Base-by-base conservation (phyloP, 495 filamentous ascomycete species). In the Parathielavia appendiculata region DNA sequence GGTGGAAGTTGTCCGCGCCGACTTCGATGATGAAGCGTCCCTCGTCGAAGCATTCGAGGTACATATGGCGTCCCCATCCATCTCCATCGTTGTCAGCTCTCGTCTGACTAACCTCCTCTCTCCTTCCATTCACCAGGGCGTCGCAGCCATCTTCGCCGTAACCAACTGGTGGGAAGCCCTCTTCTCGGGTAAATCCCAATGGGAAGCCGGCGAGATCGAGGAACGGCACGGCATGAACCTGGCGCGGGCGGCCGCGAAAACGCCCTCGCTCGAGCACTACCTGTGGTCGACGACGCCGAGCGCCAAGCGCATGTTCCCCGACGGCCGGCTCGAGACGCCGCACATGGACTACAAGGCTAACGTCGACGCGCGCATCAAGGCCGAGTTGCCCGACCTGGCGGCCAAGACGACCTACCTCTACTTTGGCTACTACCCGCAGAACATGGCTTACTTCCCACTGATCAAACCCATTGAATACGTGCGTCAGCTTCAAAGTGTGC, bases 271-370 rank as follows among this genome's bases (percentile, higher is more conserved):
- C 16, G 66, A 79, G 60, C 77, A 77, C 52, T 79, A 69, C 51
- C 70, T 79, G 58, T 79, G 75, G 76, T 72, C 69, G 45, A 78
- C 76, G 2, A 63, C 76, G 0, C 73, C 77, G 1, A 68, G 69
- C 56, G 64, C 57, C 11, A 59, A 32, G 39, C 56, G 62, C 36
- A 59, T 5, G 44, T 47, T 64, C 20, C 63, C 65, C 5, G 70
- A 68, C 7, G 70, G 70, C 5, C 63, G 66, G 47, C 58, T 63
- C 39, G 4, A 48, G 9, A 58, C 72, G 17, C 64, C 65, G 14
- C 72, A 74, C 61, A 68, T 71, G 41, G 65, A 70, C 13, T 61
- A 53, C 52, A 75, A 75, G 60, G 65, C 67, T 48, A 56, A 59
- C 20, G 60, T 73, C 47, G 73, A 76, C 50, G 68, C 63, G 12